phyloP scores from a whole-genome alignment of 345 rosid species.

The Nasturtium officinale region DNA sequence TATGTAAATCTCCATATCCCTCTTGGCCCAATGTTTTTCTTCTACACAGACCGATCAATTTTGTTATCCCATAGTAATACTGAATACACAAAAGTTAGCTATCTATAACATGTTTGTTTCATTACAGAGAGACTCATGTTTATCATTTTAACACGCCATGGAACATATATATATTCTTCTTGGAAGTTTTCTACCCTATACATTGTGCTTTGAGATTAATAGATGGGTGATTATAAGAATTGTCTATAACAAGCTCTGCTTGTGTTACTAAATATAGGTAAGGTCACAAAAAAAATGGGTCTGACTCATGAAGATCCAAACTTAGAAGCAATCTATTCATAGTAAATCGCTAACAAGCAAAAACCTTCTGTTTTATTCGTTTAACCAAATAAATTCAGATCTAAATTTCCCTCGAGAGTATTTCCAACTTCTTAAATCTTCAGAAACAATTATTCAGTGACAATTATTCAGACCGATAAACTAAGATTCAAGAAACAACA shows the following conservation, averaged over 20 bases:
- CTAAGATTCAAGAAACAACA: conserved; percentile 16
- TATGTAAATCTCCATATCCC: neutral
- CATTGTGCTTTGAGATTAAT: conserved; percentile 2
- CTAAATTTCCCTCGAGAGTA: neutral
- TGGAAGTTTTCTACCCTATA: neutral
- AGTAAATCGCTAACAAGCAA: conserved; percentile 28
- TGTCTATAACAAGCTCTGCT: conserved; percentile 5
- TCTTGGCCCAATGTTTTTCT: neutral
- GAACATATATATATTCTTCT: neutral
- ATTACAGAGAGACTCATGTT: neutral
- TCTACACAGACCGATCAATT: neutral
- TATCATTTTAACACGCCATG: neutral
- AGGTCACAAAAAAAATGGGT: conserved; percentile 15
- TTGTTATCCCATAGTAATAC: neutral
- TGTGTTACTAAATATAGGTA: conserved; percentile 36
- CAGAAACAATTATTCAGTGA: neutral
- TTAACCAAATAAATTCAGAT: conserved; percentile 34
- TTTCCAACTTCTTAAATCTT: conserved; percentile 15
- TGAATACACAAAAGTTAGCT: neutral
- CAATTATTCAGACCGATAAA: neutral
- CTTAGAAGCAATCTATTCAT: conserved; percentile 35
- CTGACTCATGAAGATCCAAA: conserved; percentile 29
- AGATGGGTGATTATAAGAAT: conserved; percentile 6
- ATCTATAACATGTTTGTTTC: neutral
- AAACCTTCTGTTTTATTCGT: conserved; percentile 31